phyloP scores from a whole-genome alignment of 345 rosid species.

The Hibiscus syriacus region DNA sequence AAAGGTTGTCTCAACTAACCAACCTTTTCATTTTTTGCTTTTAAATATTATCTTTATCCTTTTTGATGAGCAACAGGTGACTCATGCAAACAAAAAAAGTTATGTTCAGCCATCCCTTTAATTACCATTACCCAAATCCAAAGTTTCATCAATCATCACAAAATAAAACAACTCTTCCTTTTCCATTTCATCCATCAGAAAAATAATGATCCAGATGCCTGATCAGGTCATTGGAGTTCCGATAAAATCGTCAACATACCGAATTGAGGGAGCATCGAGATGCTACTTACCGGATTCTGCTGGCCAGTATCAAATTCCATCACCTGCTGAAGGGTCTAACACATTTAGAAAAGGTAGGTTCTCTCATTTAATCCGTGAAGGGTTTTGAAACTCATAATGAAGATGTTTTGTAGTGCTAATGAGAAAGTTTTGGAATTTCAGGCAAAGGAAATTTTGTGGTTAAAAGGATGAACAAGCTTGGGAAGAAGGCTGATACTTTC shows the following conservation, averaged over 20 bases:
- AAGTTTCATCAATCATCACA: conserved; percentile 5
- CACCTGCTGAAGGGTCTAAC: conserved; percentile 26
- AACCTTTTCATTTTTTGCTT: not conserved
- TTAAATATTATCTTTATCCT: conserved; percentile 7
- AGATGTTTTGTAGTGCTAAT: conserved; percentile 1
- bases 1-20: conserved; percentile 16
- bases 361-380: not conserved
- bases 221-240: conserved; percentile 22
- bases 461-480: conserved; percentile 35
- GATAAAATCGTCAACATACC: conserved; percentile 13
- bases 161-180: not conserved
- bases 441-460: conserved; percentile 28
- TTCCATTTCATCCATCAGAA: not conserved
- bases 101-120: conserved; percentile 12
- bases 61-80: conserved; percentile 23
- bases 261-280: conserved; percentile 26
- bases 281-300: conserved; percentile 18
- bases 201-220: conserved; percentile 22
- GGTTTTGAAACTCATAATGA: not conserved
- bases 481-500: conserved; percentile 42
- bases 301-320: conserved; percentile 22
- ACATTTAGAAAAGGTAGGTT: conserved; percentile 29
- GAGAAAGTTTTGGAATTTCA: conserved; percentile 13
- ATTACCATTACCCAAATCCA: conserved; percentile 7
- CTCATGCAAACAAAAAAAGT: conserved; percentile 24